These are phyloP conservation scores for Cystobasidium onofrii DNA, from an alignment of 768 basidiomycete genomes.

Conservation along the genomic window DNA sequence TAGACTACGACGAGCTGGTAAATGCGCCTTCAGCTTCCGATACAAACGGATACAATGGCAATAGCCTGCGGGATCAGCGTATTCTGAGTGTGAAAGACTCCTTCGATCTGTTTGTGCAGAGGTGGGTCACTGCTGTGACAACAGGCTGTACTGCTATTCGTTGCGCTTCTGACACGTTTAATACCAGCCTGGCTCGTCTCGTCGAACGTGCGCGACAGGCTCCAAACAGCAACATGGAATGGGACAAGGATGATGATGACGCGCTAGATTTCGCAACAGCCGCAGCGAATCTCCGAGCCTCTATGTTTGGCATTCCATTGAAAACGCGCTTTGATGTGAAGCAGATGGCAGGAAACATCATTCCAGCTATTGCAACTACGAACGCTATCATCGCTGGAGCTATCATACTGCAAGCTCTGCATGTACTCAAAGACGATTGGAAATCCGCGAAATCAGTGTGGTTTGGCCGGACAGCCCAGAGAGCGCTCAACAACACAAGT, in stretches of 20 bases:
- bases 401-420: constrained; percentile 84
- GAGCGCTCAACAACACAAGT: constrained; percentile 65
- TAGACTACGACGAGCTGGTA: constrained; percentile 70
- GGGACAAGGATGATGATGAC: constrained; percentile 99
- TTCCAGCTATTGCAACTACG: constrained; percentile 97
- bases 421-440: constrained; percentile 64
- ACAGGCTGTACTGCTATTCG: too few species aligned
- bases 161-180: background rate
- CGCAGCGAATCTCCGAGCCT: constrained; percentile 81
- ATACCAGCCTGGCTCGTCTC: constrained; percentile 64
- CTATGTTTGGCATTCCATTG: constrained; percentile 74
- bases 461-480: constrained; percentile 64
- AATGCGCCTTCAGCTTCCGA: constrained; percentile 47
- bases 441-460: constrained; percentile 53
- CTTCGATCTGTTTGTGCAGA: constrained; percentile 70
- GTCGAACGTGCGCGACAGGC: constrained; percentile 58
- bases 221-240: constrained; percentile 46
- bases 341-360: constrained; percentile 99
- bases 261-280: constrained; percentile 94
- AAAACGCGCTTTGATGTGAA: constrained; percentile 97
- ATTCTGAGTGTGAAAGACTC: constrained; percentile 70
- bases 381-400: constrained; percentile 94
- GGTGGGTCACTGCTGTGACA: constrained; percentile 59
- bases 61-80: constrained; percentile 70
- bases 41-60: constrained; percentile 32